Conservation (phyloP, 176 grass and related monocot genomes). For the Hsuehochloa calcarea region DNA sequence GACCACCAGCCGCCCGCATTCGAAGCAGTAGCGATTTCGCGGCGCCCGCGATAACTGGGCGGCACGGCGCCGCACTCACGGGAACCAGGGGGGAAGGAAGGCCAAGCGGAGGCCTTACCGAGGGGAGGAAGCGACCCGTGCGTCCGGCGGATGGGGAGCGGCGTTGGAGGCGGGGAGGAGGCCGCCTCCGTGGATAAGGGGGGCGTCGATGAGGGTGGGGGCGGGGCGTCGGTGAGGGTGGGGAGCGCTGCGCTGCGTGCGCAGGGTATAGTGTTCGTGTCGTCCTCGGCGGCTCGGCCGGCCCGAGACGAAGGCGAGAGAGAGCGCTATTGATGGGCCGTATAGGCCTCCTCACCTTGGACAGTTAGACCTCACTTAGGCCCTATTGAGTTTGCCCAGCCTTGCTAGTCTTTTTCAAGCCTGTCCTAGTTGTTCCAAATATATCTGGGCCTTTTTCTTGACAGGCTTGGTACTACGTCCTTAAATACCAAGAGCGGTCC, state of each 20-base stretch:
- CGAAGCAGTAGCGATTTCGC: not conserved
- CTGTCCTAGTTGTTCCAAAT: too few relatives aligned
- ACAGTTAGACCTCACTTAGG: not conserved
- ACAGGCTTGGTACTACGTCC: too few relatives aligned
- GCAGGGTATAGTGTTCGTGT: not conserved
- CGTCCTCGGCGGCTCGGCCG: not conserved
- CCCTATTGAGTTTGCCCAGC: not conserved
- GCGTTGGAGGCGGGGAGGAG: not conserved
- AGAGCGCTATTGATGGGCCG: not conserved
- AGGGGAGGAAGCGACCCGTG: not conserved
- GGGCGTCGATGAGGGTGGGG: conserved; percentile 9
- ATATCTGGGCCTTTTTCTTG: too few relatives aligned
- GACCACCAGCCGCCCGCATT: not conserved
- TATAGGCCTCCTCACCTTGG: not conserved
- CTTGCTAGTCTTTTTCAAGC: not conserved
- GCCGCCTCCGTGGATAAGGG: conserved; percentile 12
- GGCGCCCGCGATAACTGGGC: not conserved
- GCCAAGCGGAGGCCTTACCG: not conserved
- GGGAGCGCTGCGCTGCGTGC: not conserved
- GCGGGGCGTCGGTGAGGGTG: conserved; percentile 8
- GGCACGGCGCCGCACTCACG: not conserved
- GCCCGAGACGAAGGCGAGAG: not conserved
- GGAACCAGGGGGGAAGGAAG: not conserved
- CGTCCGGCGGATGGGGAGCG: conserved; percentile 1
- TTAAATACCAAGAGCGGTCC: too few relatives aligned